Evolutionary conservation across 2,329 filamentous ascomycete species (phyloP), one percentile per base, ranked within the genome.

Genomic region (Cryoendolithus antarcticus): DNA sequence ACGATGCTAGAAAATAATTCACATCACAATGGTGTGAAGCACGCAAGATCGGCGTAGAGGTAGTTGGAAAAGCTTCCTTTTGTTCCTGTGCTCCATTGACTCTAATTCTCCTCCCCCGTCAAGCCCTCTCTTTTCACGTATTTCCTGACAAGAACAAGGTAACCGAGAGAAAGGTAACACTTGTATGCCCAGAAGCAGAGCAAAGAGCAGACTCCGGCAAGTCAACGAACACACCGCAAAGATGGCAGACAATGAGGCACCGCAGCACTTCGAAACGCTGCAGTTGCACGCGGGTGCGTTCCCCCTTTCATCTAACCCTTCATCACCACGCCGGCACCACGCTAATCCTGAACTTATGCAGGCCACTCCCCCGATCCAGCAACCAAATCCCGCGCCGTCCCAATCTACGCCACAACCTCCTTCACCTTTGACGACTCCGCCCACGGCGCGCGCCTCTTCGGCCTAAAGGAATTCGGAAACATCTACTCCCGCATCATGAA

Each of bases 401-500:
- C 91, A 39, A 96, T 98, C 59, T 96, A 96, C 60, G 86, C 89
- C 9, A 88, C 88, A 4, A 89, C 58, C 81, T 94, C 86, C 55
- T 98, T 71, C 64, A 77, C 77, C 39, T 98, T 98, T 75, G 82
- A 96, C 75, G 85, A 96, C 68, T 94, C 86, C 37, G 89, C 86
- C 36, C 91, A 96, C 57, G 91, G 86, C 45, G 91, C 91, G 40
- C 80, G 86, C 61, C 80, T 98, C 32, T 98, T 98, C 59, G 84
- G 86, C 58, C 83, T 98, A 62, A 93, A 96, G 69, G 86, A 96
- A 66, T 82, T 85, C 55, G 91, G 88, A 64, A 96, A 96, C 67
- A 93, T 96, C 62, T 98, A 98, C 72, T 91, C 81, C 61, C 85
- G 91, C 48, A 86, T 98, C 54, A 86, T 84, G 82, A 95, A 96